Evolutionary conservation across 805 yeast genomes (phyloP).

Genomic region (Cyberlindnera samutprakarnensis): DNA sequence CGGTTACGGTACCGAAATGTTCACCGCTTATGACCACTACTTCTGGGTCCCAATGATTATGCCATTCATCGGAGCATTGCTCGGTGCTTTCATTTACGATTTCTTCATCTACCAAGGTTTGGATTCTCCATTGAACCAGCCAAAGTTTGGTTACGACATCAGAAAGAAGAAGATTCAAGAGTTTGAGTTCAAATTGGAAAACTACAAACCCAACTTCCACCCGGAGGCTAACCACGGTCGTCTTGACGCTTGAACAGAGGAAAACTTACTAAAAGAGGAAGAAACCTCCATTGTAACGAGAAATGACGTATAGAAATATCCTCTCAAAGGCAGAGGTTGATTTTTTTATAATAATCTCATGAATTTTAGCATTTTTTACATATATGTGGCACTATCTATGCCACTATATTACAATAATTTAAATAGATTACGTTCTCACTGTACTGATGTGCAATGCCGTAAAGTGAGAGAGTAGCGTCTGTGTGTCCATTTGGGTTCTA

Average conservation of each 20-base stretch:
- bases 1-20: slow-evolving; percentile 37
- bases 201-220: slow-evolving; percentile 19
- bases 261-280: too few relatives aligned
- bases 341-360: too few relatives aligned
- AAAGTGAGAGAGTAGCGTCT: too few relatives aligned
- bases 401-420: too few relatives aligned
- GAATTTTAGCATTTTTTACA: too few relatives aligned
- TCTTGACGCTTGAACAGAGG: neutral
- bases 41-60: slow-evolving; percentile 48
- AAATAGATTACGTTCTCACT: too few relatives aligned
- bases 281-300: neutral
- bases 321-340: too few relatives aligned
- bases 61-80: slow-evolving; percentile 40
- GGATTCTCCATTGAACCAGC: slow-evolving; percentile 45
- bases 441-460: too few relatives aligned
- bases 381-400: too few relatives aligned
- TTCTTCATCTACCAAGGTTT: slow-evolving; percentile 42
- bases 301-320: neutral
- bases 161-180: slow-evolving; percentile 9
- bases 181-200: slow-evolving; percentile 18
- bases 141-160: slow-evolving; percentile 22
- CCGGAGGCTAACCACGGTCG: slow-evolving; percentile 4
- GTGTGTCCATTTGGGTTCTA: too few relatives aligned
- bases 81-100: slow-evolving; percentile 47
- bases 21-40: slow-evolving; percentile 33